Percentiles rank a stretch among this genome's conserved stretches.
These are phyloP conservation scores for Kregervanrija delftensis DNA, from an alignment of 805 yeast genomes.

Conservation along the genomic window DNA sequence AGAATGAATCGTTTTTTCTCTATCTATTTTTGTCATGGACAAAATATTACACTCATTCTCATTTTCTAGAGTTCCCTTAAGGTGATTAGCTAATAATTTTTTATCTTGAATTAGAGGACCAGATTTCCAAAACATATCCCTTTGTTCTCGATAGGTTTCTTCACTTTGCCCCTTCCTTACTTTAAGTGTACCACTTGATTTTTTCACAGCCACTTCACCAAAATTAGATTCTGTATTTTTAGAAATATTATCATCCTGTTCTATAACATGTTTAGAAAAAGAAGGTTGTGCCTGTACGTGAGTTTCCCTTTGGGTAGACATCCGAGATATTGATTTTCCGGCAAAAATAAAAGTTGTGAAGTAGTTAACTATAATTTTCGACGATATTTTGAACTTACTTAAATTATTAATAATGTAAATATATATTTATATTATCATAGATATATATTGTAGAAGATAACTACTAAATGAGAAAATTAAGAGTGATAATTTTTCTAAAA, in stretches of 20 bases:
- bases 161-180: slow-evolving; percentile 65
- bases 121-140: slow-evolving; percentile 35
- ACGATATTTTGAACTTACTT: not conserved
- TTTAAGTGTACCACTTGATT: slow-evolving; percentile 39
- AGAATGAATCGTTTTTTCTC: slow-evolving; percentile 49
- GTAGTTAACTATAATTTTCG: too few relatives aligned
- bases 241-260: too few relatives aligned
- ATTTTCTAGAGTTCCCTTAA: slow-evolving; percentile 16
- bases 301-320: too few relatives aligned
- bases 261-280: too few relatives aligned
- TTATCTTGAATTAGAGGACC: slow-evolving; percentile 44
- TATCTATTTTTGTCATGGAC: slow-evolving; percentile 40
- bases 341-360: too few relatives aligned
- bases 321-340: too few relatives aligned
- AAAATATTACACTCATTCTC: not conserved
- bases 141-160: slow-evolving; percentile 53
- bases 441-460: not conserved
- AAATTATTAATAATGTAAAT: not conserved
- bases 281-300: too few relatives aligned
- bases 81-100: slow-evolving; percentile 5
- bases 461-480: not conserved
- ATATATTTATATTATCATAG: not conserved
- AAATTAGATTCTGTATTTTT: slow-evolving; percentile 14
- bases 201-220: slow-evolving; percentile 39
- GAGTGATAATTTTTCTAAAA: not conserved